Evolutionary conservation across 139 green algal genomes (phyloP).

Genomic region (Chlamydomonas incerta): DNA sequence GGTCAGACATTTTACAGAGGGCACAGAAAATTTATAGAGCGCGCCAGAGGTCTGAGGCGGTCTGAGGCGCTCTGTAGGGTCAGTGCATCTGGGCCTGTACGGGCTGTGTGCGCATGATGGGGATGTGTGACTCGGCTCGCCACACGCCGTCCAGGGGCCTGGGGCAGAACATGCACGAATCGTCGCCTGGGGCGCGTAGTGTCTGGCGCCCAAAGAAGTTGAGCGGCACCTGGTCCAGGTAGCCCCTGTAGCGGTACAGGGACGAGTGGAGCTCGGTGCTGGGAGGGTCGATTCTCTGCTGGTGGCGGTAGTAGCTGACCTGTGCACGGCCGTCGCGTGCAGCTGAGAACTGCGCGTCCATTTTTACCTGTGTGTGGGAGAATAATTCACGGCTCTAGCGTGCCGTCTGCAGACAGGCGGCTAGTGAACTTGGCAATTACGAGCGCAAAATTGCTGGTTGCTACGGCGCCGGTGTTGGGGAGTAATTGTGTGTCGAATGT

Average conservation of each 20-base stretch:
- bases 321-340: background rate
- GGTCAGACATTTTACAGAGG: constrained; percentile 28
- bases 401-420: background rate
- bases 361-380: constrained; percentile 5
- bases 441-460: background rate
- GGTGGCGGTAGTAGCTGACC: constrained; percentile 16
- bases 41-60: background rate
- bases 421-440: constrained; percentile 10
- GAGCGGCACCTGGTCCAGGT: constrained; percentile 17
- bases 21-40: constrained; percentile 8
- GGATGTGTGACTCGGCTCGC: constrained; percentile 3
- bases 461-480: background rate
- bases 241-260: constrained; percentile 4
- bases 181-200: background rate
- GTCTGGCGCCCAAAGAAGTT: constrained; percentile 18
- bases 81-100: constrained; percentile 13
- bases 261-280: constrained; percentile 7
- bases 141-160: constrained; percentile 6
- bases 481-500: constrained; percentile 4
- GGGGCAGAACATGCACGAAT: constrained; percentile 24
- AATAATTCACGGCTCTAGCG: constrained; percentile 4
- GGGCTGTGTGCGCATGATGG: constrained; percentile 25
- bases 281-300: background rate
- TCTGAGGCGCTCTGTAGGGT: background rate
- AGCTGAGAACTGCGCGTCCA: constrained; percentile 8